Percentiles rank a stretch among this genome's conserved stretches.
Conservation (phyloP, 805 yeast genomes). For the Saccharomycodes ludwigii region DNA sequence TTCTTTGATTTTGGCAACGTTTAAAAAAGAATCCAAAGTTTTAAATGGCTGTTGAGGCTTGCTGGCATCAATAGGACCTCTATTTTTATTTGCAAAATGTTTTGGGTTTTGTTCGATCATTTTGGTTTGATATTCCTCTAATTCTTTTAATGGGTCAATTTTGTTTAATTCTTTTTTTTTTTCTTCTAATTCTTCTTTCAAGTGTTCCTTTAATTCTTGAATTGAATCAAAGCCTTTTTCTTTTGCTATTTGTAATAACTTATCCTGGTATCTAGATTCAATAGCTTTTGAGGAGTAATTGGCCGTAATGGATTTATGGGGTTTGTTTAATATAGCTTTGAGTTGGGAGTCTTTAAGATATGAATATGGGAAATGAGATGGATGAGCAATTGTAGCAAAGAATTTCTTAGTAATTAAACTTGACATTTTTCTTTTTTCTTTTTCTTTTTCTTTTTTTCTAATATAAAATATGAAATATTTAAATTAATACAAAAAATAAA, state of each 20-base stretch:
- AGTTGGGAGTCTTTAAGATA: no score
- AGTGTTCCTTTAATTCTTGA: conserved; percentile 47
- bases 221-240: conserved; percentile 25
- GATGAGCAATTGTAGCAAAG: no score
- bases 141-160: conserved; percentile 57
- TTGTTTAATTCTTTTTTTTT: conserved; percentile 44
- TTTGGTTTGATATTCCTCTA: conserved; percentile 41
- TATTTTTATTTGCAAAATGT: conserved; percentile 14
- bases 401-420: no score
- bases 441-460: no score
- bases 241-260: conserved; percentile 26
- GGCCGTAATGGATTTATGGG: neutral
- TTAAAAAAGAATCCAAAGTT: conserved; percentile 58
- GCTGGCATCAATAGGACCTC: conserved; percentile 27
- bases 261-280: conserved; percentile 22
- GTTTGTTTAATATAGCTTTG: neutral
- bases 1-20: conserved; percentile 47
- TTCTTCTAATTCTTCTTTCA: conserved; percentile 47
- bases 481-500: no score
- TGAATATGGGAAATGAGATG: no score
- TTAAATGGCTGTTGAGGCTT: conserved; percentile 46
- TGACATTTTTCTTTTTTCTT: no score
- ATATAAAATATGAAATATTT: no score
- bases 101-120: conserved; percentile 17
- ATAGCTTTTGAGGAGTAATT: conserved; percentile 15